phyloP scores from a whole-genome alignment of 1,284 basidiomycete species.

The Ceratobasidium sp. region DNA sequence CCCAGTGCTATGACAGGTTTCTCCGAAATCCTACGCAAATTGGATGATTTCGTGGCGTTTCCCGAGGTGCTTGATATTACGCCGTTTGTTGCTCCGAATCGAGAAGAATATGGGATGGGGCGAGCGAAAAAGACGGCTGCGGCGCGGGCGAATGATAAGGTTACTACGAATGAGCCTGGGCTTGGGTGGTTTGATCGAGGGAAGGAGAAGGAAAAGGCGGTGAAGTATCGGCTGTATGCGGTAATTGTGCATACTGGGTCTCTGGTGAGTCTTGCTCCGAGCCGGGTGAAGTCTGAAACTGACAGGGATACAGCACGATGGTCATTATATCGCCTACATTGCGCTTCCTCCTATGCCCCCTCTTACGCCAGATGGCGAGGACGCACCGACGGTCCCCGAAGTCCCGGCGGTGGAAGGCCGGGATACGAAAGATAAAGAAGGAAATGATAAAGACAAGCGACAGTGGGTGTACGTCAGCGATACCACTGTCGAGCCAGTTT shows the following conservation, averaged over 20 bases:
- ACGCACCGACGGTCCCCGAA: constrained; percentile 10
- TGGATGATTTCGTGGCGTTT: constrained; percentile 90
- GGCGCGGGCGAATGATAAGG: not conserved
- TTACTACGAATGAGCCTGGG: not conserved
- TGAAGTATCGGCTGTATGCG: constrained; percentile 81
- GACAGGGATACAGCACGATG: constrained; percentile 69
- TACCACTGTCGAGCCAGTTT: constrained; percentile 80
- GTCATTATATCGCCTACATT: constrained; percentile 86
- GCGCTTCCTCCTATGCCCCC: constrained; percentile 65
- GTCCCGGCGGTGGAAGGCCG: constrained; percentile 9
- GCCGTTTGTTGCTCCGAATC: constrained; percentile 87
- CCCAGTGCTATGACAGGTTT: constrained; percentile 61
- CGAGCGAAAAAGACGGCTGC: constrained; percentile 53
- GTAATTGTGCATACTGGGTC: constrained; percentile 93
- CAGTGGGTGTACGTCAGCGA: constrained; percentile 94
- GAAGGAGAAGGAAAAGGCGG: constrained; percentile 62
- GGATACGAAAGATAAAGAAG: constrained; percentile 46
- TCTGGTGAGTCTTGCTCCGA: constrained; percentile 69
- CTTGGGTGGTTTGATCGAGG: constrained; percentile 50
- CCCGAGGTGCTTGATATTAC: constrained; percentile 86
- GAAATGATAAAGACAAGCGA: constrained; percentile 57
- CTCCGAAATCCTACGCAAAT: constrained; percentile 75
- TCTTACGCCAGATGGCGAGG: constrained; percentile 46
- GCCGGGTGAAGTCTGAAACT: not conserved
- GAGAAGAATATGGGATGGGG: constrained; percentile 71